A percentile compares a stretch with the other conserved stretches of the same genome.
Evolutionary conservation across 1,284 basidiomycete genomes (phyloP).

Genomic region (Pholiota adiposa): DNA sequence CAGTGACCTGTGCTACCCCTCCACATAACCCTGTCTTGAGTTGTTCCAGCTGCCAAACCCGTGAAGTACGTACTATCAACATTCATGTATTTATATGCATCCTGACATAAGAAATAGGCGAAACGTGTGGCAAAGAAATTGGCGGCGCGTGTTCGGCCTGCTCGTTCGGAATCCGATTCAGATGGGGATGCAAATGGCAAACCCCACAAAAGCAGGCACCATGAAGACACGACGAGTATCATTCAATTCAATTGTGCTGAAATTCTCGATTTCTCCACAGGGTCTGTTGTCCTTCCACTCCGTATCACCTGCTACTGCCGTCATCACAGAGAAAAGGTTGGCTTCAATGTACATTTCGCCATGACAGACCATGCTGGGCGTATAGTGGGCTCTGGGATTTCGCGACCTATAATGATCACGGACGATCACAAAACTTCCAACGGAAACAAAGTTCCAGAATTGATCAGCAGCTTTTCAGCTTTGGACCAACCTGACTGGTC

Average conservation of each 20-base stretch:
- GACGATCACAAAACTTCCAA: constrained; percentile 92
- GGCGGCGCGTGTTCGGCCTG: constrained; percentile 76
- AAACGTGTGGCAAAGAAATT: constrained; percentile 89
- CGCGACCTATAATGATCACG: constrained; percentile 97
- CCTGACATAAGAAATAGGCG: constrained; percentile 48
- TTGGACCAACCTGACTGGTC: constrained; percentile 51
- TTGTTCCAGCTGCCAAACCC: constrained; percentile 82
- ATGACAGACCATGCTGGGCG: constrained; percentile 84
- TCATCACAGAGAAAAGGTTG: constrained; percentile 97
- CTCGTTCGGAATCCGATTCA: constrained; percentile 78
- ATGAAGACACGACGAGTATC: constrained; percentile 82
- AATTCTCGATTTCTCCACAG: constrained; percentile 87
- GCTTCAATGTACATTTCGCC: constrained; percentile 92
- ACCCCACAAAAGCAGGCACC: constrained; percentile 46
- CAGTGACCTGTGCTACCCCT: constrained; percentile 77
- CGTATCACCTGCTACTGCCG: constrained; percentile 99
- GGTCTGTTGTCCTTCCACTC: constrained; percentile 88
- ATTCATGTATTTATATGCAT: constrained; percentile 10
- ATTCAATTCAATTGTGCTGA: constrained; percentile 97
- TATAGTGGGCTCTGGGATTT: constrained; percentile 83
- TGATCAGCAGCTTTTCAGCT: constrained; percentile 33
- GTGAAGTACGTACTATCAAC: constrained; percentile 64
- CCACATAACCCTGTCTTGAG: constrained; percentile 80
- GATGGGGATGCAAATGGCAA: constrained; percentile 52
- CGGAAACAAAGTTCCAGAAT: constrained; percentile 34